Evolutionary conservation across 139 green algal species (phyloP).

Genomic region (Chlamydomonas schloesseri): DNA sequence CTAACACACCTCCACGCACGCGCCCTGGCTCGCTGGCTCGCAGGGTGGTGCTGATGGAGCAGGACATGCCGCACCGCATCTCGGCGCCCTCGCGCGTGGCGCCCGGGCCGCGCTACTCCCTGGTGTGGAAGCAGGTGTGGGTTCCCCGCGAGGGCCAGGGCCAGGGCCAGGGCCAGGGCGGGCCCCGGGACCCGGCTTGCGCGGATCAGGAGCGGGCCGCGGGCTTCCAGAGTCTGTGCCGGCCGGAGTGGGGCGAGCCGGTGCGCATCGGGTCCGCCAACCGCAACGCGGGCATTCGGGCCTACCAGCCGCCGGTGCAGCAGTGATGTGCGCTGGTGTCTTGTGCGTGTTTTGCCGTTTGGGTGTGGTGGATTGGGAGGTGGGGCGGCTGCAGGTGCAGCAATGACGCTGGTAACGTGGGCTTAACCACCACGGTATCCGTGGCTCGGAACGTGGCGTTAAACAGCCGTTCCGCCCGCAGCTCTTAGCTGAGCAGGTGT

Average conservation of each 20-base stretch:
- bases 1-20: no score
- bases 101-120: conserved; percentile 59
- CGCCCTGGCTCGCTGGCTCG: no score
- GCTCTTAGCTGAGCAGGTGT: no score
- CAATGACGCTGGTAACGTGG: no score
- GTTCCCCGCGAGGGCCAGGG: conserved; percentile 15
- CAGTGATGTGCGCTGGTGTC: no score
- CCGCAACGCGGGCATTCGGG: neutral
- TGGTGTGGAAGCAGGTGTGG: conserved; percentile 73
- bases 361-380: no score
- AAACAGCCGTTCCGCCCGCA: no score
- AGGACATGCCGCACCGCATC: conserved; percentile 70
- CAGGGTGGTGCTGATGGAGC: conserved; percentile 52
- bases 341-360: no score
- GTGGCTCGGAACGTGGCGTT: no score
- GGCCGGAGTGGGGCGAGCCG: conserved; percentile 43
- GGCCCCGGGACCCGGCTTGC: neutral
- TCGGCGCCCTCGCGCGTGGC: conserved; percentile 53
- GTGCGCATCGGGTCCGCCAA: conserved; percentile 26
- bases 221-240: conserved; percentile 24
- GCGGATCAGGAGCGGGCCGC: neutral
- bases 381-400: no score
- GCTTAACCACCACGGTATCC: no score
- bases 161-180: neutral
- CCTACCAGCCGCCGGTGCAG: no score